Evolutionary conservation across 2,329 filamentous ascomycete species (phyloP), one percentile per base, ranked within the genome.

Genomic region (Rachicladosporium sp.): DNA sequence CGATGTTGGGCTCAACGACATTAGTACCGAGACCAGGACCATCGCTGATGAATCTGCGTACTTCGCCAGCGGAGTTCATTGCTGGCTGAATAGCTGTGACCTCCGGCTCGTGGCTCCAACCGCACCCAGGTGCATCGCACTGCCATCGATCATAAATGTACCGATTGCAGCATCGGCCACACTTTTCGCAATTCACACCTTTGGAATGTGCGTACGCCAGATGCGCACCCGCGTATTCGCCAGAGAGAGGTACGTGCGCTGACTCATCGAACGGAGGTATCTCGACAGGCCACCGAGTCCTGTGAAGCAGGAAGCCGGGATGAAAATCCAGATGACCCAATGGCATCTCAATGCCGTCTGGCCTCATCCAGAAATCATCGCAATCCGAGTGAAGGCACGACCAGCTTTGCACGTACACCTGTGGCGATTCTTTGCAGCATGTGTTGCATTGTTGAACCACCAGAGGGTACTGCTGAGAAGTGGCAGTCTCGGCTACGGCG

Each of bases 141-240:
- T 62, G 57, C 79, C 78, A 84, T 1, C 69, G 66, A 4, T 58
- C 60, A 78, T 80, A 87, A 13, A 67, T 57, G 10, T 70, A 63
- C 1, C 81, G 68, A 2, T 74, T 67, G 32, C 68, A 76, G 49
- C 80, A 83, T 31, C 73, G 69, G 0, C 66, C 61, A 46, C 82
- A 87, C 1, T 60, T 43, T 0, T 74, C 76, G 48, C 82, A 88
- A 2, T 81, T 73, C 35, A 85, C 72, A 0, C 81, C 82, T 37
- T 66, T 64, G 50, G 74, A 79, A 41, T 71, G 74, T 6, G 63
- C 55, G 2, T 63, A 60, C 8, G 73, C 68, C 0, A 71, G 68
- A 3, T 72, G 69, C 39, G 67, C 61, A 2, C 65, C 65, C 1
- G 59, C 48, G 4, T 61, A 50, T 0, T 61, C 55, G 10, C 62